Base-by-base conservation (phyloP, 2,329 filamentous ascomycete species). In the Colletotrichum tabaci region DNA sequence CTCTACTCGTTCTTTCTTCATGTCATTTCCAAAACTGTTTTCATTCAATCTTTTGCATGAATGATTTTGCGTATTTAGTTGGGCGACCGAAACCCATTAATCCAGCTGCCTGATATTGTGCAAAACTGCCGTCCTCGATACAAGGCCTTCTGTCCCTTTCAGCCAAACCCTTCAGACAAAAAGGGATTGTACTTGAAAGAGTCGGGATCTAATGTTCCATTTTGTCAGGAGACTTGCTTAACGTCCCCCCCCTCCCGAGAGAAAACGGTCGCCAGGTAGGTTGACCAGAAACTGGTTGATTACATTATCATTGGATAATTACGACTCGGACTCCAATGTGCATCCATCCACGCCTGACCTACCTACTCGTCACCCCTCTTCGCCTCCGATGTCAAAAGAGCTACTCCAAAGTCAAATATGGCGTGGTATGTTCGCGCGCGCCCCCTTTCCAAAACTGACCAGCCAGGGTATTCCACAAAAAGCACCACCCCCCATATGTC, bases 241-340 rank as follows among this genome's bases (percentile, higher is more conserved):
- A 21, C 26, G 18, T 13, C 7, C 7, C 8, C 7, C 30, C 12
- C 21, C n/a, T n/a, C 21, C 21, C 9, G 26, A 55, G n/a, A 35
- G 26, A 7, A 38, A 12, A 30, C 30, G 10, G 23, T 18, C 12
- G 23, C 38, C 57, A 12, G 12, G 12, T 35, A 3, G 16, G 13
- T 38, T 66, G 46, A 23, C 18, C 21, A 50, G 12, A 47, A 58
- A 15, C 44, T 16, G 50, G 35, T 26, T 46, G 50, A 62, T 71
- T 67, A 57, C 38, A 71, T 67, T 67, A 62, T 67, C 44, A 58
- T 52, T 61, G 21, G 16, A 67, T 53, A 42, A 58, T 26, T 67
- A 62, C 44, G 23, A 52, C 46, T 50, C 67, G 21, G 55, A 62
- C 44, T 62, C 64, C 63, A 57, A 53, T n/a, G 16, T 30, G 3